phyloP scores from a whole-genome alignment of 2,329 filamentous ascomycete species.

The Cryphonectria parasitica region DNA sequence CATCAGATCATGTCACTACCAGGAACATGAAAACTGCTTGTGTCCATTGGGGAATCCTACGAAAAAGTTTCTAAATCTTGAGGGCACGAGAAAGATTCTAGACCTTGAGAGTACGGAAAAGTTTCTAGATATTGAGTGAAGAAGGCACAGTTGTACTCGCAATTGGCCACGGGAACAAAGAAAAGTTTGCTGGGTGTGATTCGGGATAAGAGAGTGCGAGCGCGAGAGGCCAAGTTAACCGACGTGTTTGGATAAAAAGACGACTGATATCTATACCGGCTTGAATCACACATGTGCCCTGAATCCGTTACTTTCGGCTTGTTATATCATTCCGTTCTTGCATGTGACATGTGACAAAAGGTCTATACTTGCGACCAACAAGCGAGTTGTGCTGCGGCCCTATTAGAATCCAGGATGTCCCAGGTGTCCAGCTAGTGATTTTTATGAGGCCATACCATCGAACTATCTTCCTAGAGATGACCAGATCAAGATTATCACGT shows the following conservation, averaged over 20 bases:
- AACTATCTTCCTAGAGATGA: no score
- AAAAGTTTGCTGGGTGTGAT: not conserved
- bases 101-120: no score
- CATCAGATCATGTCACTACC: not conserved
- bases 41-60: not conserved
- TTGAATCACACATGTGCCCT: not conserved
- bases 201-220: not conserved
- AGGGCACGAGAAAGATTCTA: no score
- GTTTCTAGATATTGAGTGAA: no score
- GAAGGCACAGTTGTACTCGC: not conserved
- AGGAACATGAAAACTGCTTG: not conserved
- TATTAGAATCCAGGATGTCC: no score
- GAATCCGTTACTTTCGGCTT: not conserved
- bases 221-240: not conserved
- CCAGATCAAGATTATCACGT: no score
- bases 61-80: not conserved
- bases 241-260: not conserved
- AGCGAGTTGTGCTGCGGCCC: no score
- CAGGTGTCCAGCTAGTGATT: no score
- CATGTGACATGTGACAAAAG: not conserved
- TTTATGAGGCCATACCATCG: no score
- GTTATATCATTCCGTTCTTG: not conserved
- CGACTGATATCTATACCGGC: not conserved
- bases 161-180: not conserved
- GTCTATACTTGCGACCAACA: not conserved